A percentile compares a stretch with the other conserved stretches of the same genome.
These are phyloP conservation scores for Ormosia semicastrata DNA, from an alignment of 306 rosid genomes.

Conservation along the genomic window DNA sequence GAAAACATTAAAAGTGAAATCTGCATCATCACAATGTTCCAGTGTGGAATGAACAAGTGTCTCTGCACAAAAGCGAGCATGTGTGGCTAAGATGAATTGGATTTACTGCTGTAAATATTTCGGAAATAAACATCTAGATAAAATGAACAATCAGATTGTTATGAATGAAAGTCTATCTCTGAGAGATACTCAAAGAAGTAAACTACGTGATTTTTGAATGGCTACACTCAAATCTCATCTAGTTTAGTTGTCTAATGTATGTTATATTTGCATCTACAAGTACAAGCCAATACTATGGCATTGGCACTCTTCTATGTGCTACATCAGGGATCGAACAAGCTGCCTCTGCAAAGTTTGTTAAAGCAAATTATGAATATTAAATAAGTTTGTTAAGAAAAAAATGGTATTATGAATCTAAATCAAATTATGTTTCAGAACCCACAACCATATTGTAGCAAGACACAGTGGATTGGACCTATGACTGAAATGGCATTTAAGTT, in stretches of 20 bases:
- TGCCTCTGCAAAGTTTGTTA: neutral
- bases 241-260: neutral
- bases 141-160: neutral
- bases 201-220: neutral
- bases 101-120: slow-evolving; percentile 13
- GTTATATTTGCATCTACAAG: neutral
- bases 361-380: too few relatives aligned
- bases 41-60: slow-evolving; percentile 95
- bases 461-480: neutral
- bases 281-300: neutral
- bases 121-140: neutral
- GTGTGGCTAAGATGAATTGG: slow-evolving; percentile 14
- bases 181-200: slow-evolving; percentile 14
- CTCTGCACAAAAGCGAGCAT: slow-evolving; percentile 57
- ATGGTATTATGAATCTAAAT: neutral
- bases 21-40: slow-evolving; percentile 78
- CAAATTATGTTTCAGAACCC: neutral
- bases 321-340: neutral
- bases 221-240: neutral
- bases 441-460: neutral
- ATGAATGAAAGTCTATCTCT: neutral
- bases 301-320: neutral
- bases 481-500: neutral
- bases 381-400: neutral
- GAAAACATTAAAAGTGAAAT: slow-evolving; percentile 81